Evolutionary conservation across 148 eudicot genomes (phyloP), one percentile per base, ranked within the genome.

Genomic region (Chenopodium berlandieri): DNA sequence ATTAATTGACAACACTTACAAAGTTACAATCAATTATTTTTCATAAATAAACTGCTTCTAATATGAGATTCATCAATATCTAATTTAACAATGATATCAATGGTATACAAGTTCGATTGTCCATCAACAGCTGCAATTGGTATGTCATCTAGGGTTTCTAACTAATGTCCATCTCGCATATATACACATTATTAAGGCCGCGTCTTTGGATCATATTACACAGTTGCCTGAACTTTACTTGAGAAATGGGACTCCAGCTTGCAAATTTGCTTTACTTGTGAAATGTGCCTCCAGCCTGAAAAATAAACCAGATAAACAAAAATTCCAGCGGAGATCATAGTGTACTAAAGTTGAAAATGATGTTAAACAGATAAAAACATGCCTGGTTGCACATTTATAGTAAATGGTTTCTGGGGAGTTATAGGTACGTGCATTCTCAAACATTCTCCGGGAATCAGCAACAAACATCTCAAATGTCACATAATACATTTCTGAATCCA

Each of bases 351-450:
- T 31, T 31, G 20, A 23, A 44, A 40, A 58, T 56, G 32, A 7
- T 52, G 44, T 0, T 22, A 65, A 13, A 64, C 37, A 46, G 68
- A 44, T 75, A 4, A 84, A 75, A 64, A 47, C 89, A 78, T 88
- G 81, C 99, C 98, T 96, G 83, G 94, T 92, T 77, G 98, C 82
- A 82, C 99, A 96, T 87, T 94, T 96, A 64, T 90, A 96, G 78
- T 94, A 96, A 32, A 96, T 94, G 4, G 99, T 96, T 44, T 94
- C 98, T 2, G 98, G 98, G 70, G 97, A 91, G 79, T 96, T 96
- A 77, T 94, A 96, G 46, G 97, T 92, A 68, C 99, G 94, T 20
- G 98, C 98, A 89, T 96, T 96, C 31, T 86, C 82, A 83, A 93
- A 96, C 99, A 96, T 96, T 82, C 98, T 94, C 84, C 81, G 85